Base-by-base conservation (phyloP, 75 land plant genomes). In the Cunninghamia lanceolata region DNA sequence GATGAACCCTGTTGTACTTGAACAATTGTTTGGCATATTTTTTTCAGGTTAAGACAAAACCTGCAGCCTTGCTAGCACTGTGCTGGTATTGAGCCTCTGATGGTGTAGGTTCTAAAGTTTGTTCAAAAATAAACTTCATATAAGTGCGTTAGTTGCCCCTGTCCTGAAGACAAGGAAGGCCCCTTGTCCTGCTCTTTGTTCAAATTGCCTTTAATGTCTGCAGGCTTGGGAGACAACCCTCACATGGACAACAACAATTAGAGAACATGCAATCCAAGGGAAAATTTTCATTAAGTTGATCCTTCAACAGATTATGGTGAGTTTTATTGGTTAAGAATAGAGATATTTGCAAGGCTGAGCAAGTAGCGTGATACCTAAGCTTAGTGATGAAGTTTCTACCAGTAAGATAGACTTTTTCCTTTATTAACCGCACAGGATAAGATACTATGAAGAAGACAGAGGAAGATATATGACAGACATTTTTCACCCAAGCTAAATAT, bases 31-130 rank as follows among this genome's bases (percentile, higher is more conserved):
- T n/a, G n/a, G n/a, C n/a, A n/a, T n/a, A n/a, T n/a, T n/a, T n/a
- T n/a, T n/a, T n/a, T n/a, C n/a, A n/a, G n/a, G n/a, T n/a, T n/a
- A n/a, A n/a, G n/a, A n/a, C n/a, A n/a, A n/a, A n/a, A n/a, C n/a
- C n/a, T n/a, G n/a, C n/a, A n/a, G n/a, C n/a, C n/a, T n/a, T n/a
- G n/a, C n/a, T n/a, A n/a, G n/a, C n/a, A n/a, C n/a, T n/a, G n/a
- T n/a, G n/a, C n/a, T n/a, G n/a, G n/a, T n/a, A n/a, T n/a, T n/a
- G n/a, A n/a, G 95, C 99, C 28, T 89, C 96, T 84, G 94, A 93
- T 88, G 99, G 99, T 75, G 87, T 92, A 35, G 99, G 99, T 73
- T 92, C 97, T 25, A 97, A 97, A 95, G 98, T 96, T 85, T 85
- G 73, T 82, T 82, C 53, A 52, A 47, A 43, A 38, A n/a, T 25